Evolutionary conservation across 2,329 filamentous ascomycete species (phyloP), one percentile per base, ranked within the genome.

Genomic region (Botryosphaeria dothidea): DNA sequence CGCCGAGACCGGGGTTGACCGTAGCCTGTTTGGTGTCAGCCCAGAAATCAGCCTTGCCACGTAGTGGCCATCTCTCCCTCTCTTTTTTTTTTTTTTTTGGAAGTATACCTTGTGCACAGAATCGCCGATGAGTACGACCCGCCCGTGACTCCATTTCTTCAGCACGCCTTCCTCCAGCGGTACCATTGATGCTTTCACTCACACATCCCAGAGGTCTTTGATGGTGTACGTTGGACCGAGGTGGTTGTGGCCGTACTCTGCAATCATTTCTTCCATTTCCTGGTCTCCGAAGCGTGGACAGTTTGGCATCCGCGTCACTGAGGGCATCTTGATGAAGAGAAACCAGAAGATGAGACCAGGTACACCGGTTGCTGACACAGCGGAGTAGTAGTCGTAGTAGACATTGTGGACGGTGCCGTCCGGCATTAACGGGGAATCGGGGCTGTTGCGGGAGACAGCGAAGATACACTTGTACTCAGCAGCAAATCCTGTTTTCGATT

Each of bases 271-370:
- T 9, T 76, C 71, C 17, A 70, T 69, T 31, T 79, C 77, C 7
- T 73, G 69, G 0, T 73, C 69, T 13, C 72, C 73, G 69, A 74
- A 77, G n/a, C 71, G 69, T 1, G 72, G 54, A 17, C 54, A 43
- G 21, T 58, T 19, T 4, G 54, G 54, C 2, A 21, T 29, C 17
- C 38, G 25, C 6, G 19, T 25, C 3, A 9, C 11, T 1, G 8
- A 5, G 7, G 36, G 25, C 1, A 43, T 23, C 36, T 45, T 41
- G 36, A 58, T 3, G 3, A 43, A 58, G 7, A 58, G 15, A 21
- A 58, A 58, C 54, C 54, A 58, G 36, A 58, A 58, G 13, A 45
- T 27, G 7, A 43, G 36, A 1, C 36, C 54, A 1, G 38, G 54
- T 2, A 45, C 54, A 1, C 58, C 68, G 29, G 65, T 25, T 67